A percentile compares a stretch with the other conserved stretches of the same genome.
Conservation (phyloP, 202 grass and related monocot genomes). For the Setaria italica region DNA sequence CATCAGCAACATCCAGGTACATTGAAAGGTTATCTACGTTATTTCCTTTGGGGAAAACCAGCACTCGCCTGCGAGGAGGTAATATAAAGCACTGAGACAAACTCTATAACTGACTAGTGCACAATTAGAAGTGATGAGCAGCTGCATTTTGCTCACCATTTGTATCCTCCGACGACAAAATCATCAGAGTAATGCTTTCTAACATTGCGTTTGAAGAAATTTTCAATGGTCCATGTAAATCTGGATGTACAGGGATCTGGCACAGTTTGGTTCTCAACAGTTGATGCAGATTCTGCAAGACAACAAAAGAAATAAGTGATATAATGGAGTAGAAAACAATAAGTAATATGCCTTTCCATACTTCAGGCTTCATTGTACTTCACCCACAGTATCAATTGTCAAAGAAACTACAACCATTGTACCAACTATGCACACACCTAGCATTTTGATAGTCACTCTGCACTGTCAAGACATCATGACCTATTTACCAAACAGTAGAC, state of each 20-base stretch:
- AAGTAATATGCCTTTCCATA: background rate
- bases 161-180: conserved; percentile 62
- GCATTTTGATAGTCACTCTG: background rate
- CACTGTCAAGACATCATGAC: background rate
- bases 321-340: conserved; percentile 12
- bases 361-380: background rate
- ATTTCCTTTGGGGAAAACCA: conserved; percentile 75
- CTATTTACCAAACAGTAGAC: conserved; percentile 6
- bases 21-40: conserved; percentile 63
- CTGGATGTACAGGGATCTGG: conserved; percentile 62
- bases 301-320: conserved; percentile 38
- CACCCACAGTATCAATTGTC: background rate
- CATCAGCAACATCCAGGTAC: conserved; percentile 79
- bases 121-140: background rate
- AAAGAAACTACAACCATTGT: background rate
- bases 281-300: conserved; percentile 42
- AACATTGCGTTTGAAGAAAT: conserved; percentile 41
- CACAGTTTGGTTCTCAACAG: conserved; percentile 46
- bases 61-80: conserved; percentile 60
- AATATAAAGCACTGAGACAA: conserved; percentile 37
- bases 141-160: conserved; percentile 57
- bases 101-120: conserved; percentile 2
- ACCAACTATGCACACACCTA: background rate
- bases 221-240: conserved; percentile 70
- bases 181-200: conserved; percentile 62